Conservation (phyloP, 2,329 filamentous ascomycete species). For the Eutypella sp. region DNA sequence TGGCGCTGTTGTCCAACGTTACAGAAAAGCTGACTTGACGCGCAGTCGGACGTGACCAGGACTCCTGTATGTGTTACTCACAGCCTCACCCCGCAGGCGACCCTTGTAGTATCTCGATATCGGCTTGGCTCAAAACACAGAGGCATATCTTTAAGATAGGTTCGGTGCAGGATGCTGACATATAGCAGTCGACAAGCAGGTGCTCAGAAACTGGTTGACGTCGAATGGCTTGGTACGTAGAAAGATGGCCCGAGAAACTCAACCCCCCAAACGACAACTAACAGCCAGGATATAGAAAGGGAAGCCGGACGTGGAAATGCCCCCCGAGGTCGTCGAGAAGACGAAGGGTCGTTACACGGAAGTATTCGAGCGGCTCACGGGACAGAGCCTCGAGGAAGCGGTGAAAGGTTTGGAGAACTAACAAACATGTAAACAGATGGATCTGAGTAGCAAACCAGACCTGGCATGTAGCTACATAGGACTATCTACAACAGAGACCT, state of each 20-base stretch:
- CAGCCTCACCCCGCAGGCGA: too few relatives aligned
- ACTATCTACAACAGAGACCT: too few relatives aligned
- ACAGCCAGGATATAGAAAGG: slow-evolving; percentile 46
- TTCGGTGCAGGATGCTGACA: not conserved
- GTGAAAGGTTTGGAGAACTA: not conserved
- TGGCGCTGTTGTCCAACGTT: not conserved
- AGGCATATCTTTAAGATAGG: too few relatives aligned
- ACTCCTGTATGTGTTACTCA: slow-evolving; percentile 2
- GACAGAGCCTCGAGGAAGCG: slow-evolving; percentile 38
- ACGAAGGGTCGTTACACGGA: slow-evolving; percentile 72
- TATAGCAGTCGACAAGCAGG: slow-evolving; percentile 65
- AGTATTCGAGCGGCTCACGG: slow-evolving; percentile 64
- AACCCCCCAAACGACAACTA: too few relatives aligned
- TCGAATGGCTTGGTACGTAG: slow-evolving; percentile 48
- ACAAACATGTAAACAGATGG: too few relatives aligned
- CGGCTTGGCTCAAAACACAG: too few relatives aligned
- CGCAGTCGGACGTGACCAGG: slow-evolving; percentile 7
- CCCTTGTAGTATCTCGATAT: too few relatives aligned
- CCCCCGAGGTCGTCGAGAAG: slow-evolving; percentile 62
- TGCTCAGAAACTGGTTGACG: slow-evolving; percentile 76
- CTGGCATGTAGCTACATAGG: too few relatives aligned
- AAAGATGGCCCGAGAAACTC: too few relatives aligned
- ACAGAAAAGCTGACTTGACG: slow-evolving; percentile 1
- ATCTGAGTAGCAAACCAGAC: not conserved
- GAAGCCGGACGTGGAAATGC: slow-evolving; percentile 66